Base-by-base conservation (phyloP, 1,284 basidiomycete genomes). In the Cryptococcus sp. region DNA sequence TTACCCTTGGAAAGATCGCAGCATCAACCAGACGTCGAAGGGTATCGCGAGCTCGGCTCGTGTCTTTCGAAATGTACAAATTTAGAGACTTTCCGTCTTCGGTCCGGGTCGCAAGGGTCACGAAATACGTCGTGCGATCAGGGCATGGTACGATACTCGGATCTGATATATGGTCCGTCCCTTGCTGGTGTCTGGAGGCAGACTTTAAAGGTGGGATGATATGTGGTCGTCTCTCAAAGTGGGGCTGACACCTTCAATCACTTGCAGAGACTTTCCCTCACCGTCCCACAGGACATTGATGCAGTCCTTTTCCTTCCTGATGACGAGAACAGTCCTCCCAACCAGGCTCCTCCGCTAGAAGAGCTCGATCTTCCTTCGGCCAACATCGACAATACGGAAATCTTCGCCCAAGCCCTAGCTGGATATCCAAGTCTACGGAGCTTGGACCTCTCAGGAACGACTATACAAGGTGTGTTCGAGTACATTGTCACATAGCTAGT, bases 371-470 rank as follows among this genome's bases (percentile, higher is more conserved):
- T 71, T 0, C 66, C 67, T 16, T 55, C 50, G 6, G 59, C 57
- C 3, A 40, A 57, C 17, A 23, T 70, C 8, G 43, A 40, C 3
- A 52, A 61, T 40, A 52, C 59, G 0, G n/a, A 50, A n/a, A 20
- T 26, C 8, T 54, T 66, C 47, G 57, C 60, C 5, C 39, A 23
- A 8, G 51, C 50, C 3, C 13, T 69, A 4, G 23, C 26, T 5
- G 19, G 46, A 11, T 69, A 58, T 48, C 52, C 54, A n/a, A 58
- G 51, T 10, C 48, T 70, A 11, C 54, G 67, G 2, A 54, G 38
- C 17, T 56, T 73, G 20, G 70, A 73, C 53, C 37, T 73, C 6
- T 66, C 66, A 34, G 61, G 60, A 3, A 68, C 67, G 15, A 59
- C 48, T 11, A 54, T 70, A 6, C 64, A 65, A n/a, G 64, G 67